Percentiles rank a stretch among this genome's conserved stretches.
Evolutionary conservation across 768 basidiomycete genomes (phyloP).

Genomic region (Obba rivulosa): DNA sequence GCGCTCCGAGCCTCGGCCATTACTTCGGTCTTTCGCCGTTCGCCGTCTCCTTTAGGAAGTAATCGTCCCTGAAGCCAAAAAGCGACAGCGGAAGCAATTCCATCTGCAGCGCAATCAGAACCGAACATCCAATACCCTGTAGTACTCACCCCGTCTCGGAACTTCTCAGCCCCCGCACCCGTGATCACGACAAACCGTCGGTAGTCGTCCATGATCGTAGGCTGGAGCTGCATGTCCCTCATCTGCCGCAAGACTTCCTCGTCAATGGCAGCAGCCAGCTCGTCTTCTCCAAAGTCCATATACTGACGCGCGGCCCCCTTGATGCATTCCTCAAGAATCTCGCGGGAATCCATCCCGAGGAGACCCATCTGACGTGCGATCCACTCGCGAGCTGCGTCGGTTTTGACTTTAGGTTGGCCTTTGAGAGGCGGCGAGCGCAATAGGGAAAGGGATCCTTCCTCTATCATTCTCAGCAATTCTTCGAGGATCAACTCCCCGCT

Average conservation of each 20-base stretch:
- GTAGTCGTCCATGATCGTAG: constrained; percentile 52
- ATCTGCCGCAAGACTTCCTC: constrained; percentile 46
- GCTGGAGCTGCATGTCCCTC: constrained; percentile 52
- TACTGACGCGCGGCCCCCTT: constrained; percentile 34
- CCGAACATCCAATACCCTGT: neutral
- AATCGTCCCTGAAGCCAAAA: constrained; percentile 61
- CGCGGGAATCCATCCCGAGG: constrained; percentile 27
- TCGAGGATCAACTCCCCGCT: constrained; percentile 38
- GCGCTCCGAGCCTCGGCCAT: no score
- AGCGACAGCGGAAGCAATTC: constrained; percentile 42
- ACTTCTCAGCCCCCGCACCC: constrained; percentile 23
- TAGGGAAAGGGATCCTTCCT: constrained; percentile 51
- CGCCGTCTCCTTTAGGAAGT: constrained; percentile 23
- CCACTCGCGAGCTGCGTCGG: constrained; percentile 30
- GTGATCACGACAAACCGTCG: constrained; percentile 63
- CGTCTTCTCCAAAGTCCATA: constrained; percentile 27
- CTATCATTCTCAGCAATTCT: constrained; percentile 43
- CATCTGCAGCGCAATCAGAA: constrained; percentile 32
- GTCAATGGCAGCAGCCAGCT: constrained; percentile 36
- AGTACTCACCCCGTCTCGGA: constrained; percentile 44
- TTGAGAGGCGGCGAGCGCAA: constrained; percentile 42
- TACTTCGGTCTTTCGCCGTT: no score
- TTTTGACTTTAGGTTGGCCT: constrained; percentile 8
- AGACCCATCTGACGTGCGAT: constrained; percentile 28
- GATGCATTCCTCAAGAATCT: constrained; percentile 40